These are phyloP conservation scores for Fusarium irregulare DNA, from an alignment of 2,329 filamentous ascomycete genomes.

Conservation along the genomic window DNA sequence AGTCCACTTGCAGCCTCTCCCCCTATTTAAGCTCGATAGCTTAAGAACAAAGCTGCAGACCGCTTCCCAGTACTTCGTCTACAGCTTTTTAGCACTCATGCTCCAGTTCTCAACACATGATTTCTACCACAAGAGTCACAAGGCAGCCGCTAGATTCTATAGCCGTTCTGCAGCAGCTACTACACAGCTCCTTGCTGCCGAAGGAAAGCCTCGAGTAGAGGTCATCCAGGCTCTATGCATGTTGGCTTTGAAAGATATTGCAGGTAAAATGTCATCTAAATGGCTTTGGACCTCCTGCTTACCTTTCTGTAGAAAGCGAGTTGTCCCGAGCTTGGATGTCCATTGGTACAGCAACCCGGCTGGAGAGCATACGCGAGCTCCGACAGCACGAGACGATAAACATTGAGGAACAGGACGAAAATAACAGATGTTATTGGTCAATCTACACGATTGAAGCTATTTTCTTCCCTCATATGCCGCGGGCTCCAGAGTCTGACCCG, in stretches of 20 bases:
- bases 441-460: conserved; percentile 6
- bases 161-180: not conserved
- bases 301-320: not conserved
- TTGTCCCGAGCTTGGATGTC: conserved; percentile 17
- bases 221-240: conserved; percentile 3
- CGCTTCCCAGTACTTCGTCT: not conserved
- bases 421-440: conserved; percentile 4
- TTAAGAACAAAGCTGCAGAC: not conserved
- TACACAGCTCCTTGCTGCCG: not conserved
- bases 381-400: rapidly evolving
- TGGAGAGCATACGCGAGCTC: not conserved
- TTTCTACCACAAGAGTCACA: not conserved
- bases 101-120: not conserved
- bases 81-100: conserved; percentile 10
- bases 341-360: not conserved
- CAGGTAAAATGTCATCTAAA: not conserved
- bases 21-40: not conserved
- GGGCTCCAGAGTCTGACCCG: not conserved
- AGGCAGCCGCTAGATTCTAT: not conserved
- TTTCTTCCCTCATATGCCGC: conserved; percentile 2
- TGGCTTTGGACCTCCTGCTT: too few relatives aligned
- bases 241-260: not conserved
- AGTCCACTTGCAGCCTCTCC: conserved; percentile 11
- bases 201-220: not conserved
- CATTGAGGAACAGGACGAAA: not conserved